Base-by-base conservation (phyloP, 169 alveolate genomes). In the Plasmodium berghei region DNA sequence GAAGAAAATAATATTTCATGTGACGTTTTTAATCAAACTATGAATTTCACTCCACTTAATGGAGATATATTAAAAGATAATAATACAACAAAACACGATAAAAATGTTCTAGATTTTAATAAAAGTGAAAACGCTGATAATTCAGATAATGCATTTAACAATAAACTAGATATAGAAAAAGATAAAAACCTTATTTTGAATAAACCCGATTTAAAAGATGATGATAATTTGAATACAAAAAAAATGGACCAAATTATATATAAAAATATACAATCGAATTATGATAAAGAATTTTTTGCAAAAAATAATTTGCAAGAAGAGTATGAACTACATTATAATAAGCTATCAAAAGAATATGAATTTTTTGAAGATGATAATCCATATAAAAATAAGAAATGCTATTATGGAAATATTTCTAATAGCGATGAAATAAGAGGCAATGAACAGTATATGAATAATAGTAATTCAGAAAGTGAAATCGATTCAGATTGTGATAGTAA, bases 291-390 rank as follows among this genome's bases (percentile, higher is more conserved):
- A 20, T 83, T 83, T 56, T 83, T n/a, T 40, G 62, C 42, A n/a
- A 83, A 56, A 61, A 83, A 83, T 45, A 83, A 83, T 72, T 67
- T 83, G 54, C 90, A 67, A 26, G 77, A 83, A 83, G 90, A 83
- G 28, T 83, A 83, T 45, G 67, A 66, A 66, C 5, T 34, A 14
- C 90, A 83, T 83, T 83, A 67, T 49, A 83, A 83, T 20, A 66
- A 62, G 14, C 34, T 83, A 59, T 66, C 72, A 12, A 67, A 83
- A 45, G 73, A 83, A 45, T 83, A 67, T 66, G 83, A 83, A 55
- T 83, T 83, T 67, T 83, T 83, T 67, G 62, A 67, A 54, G 90
- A 83, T 6, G 90, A 83, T 56, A 83, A 83, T 67, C 90, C 90
- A 1, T 45, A 67, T 83, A 67, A 83, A 26, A 22, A n/a, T 67